A percentile compares a stretch with the other conserved stretches of the same genome.
Conservation (phyloP, 805 yeast genomes). For the Yamadazyma kitorensis region DNA sequence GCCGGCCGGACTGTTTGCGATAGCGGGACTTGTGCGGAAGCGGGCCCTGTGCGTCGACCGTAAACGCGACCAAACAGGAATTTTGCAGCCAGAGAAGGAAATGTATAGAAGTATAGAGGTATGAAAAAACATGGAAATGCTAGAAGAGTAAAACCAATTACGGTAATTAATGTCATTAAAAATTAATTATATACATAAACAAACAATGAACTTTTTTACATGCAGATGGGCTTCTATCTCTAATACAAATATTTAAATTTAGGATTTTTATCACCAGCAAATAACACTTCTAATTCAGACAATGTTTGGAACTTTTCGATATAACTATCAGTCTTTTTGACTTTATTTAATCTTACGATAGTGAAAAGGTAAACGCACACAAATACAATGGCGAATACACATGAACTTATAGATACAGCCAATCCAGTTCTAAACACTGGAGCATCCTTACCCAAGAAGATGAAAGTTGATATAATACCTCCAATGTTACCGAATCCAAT, state of each 20-base stretch:
- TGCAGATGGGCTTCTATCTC: too few relatives aligned
- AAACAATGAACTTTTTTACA: too few relatives aligned
- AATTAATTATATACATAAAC: too few relatives aligned
- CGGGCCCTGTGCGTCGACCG: too few relatives aligned
- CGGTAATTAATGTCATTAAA: too few relatives aligned
- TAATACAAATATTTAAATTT: slow-evolving; percentile 33
- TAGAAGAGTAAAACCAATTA: too few relatives aligned
- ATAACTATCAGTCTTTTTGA: slow-evolving; percentile 26
- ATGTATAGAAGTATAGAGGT: too few relatives aligned
- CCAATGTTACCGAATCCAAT: slow-evolving; percentile 76
- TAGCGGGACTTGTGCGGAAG: too few relatives aligned
- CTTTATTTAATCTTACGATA: slow-evolving; percentile 20
- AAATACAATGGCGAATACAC: slow-evolving; percentile 38
- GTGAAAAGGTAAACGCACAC: slow-evolving; percentile 31
- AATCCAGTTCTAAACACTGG: slow-evolving; percentile 60
- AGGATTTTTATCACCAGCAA: slow-evolving; percentile 39
- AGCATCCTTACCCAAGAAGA: slow-evolving; percentile 52
- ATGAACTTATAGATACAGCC: slow-evolving; percentile 48
- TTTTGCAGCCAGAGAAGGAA: too few relatives aligned
- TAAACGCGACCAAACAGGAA: too few relatives aligned
- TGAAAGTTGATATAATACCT: slow-evolving; percentile 61
- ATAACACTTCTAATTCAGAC: slow-evolving; percentile 27
- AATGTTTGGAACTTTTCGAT: slow-evolving; percentile 22
- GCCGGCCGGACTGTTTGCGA: too few relatives aligned
- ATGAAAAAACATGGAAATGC: too few relatives aligned